phyloP scores from a whole-genome alignment of 805 yeast species.

The Tetrapisispora fleetii region DNA sequence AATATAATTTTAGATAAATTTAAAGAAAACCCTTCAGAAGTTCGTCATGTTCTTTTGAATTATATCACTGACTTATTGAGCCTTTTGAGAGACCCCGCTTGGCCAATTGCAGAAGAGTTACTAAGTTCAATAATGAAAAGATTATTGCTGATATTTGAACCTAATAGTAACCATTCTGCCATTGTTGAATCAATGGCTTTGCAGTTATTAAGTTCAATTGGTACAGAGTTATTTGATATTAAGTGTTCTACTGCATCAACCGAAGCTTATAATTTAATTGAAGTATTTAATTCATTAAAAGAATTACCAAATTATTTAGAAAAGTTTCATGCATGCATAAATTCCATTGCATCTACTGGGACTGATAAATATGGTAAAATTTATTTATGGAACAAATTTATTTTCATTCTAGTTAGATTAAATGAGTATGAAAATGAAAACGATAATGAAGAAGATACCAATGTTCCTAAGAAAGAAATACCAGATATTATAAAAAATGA shows the following conservation, averaged over 20 bases:
- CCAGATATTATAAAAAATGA: conserved; percentile 3
- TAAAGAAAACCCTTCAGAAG: conserved; percentile 21
- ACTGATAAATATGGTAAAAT: conserved; percentile 3
- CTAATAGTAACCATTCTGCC: conserved; percentile 30
- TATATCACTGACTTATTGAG: conserved; percentile 47
- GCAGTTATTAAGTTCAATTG: conserved; percentile 55
- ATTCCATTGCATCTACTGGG: conserved; percentile 1
- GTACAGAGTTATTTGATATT: conserved; percentile 36
- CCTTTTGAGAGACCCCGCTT: conserved; percentile 46
- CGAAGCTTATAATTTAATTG: conserved; percentile 14
- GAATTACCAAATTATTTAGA: conserved; percentile 9
- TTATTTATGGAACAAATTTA: conserved; percentile 15
- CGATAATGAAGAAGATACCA: conserved; percentile 6
- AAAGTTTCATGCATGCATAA: conserved; percentile 11
- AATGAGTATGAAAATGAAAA: conserved; percentile 7
- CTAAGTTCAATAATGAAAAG: conserved; percentile 37
- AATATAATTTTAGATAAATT: conserved; percentile 16
- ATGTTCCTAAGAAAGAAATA: neutral
- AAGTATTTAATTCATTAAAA: conserved; percentile 19
- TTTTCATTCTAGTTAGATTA: conserved; percentile 8
- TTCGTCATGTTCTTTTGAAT: conserved; percentile 38
- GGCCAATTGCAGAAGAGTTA: conserved; percentile 49
- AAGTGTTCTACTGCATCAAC: conserved; percentile 11
- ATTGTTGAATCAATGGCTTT: conserved; percentile 41
- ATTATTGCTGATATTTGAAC: conserved; percentile 32